Conservation (phyloP, 2,329 filamentous ascomycete species). For the Verticillium zaregamsianum region DNA sequence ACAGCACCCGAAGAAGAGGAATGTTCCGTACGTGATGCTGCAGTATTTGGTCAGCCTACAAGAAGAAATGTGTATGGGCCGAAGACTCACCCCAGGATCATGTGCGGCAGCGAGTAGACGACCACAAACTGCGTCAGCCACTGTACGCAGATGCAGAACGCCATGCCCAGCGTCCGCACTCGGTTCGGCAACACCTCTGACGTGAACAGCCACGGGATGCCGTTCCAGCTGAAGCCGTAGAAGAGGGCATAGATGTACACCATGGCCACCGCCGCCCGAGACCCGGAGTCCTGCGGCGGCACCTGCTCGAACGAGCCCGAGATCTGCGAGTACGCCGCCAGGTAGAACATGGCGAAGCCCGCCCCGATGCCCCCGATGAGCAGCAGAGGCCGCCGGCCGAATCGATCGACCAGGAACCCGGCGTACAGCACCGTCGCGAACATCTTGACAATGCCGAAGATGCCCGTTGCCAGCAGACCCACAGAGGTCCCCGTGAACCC, state of each 20-base stretch:
- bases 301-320: slow-evolving; percentile 10
- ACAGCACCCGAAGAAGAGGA: slow-evolving; percentile 38
- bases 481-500: slow-evolving; percentile 55
- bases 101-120: slow-evolving; percentile 20
- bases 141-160: slow-evolving; percentile 18
- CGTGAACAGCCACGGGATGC: slow-evolving; percentile 12
- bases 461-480: slow-evolving; percentile 57
- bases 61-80: too few species aligned
- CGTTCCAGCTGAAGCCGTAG: slow-evolving; percentile 18
- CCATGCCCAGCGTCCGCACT: slow-evolving; percentile 19
- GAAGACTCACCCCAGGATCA: slow-evolving; percentile 14
- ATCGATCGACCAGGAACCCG: slow-evolving; percentile 16
- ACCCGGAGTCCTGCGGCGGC: slow-evolving; percentile 10
- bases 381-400: slow-evolving; percentile 16
- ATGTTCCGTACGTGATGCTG: slow-evolving; percentile 31
- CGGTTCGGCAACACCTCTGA: slow-evolving; percentile 13
- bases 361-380: slow-evolving; percentile 18
- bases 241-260: slow-evolving; percentile 18
- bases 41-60: neutral
- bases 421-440: slow-evolving; percentile 14
- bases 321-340: slow-evolving; percentile 19
- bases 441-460: slow-evolving; percentile 59
- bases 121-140: slow-evolving; percentile 23
- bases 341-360: slow-evolving; percentile 27
- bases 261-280: slow-evolving; percentile 20